Conservation (phyloP, 352 stramenopile species). For the Globisporangium paddicum region DNA sequence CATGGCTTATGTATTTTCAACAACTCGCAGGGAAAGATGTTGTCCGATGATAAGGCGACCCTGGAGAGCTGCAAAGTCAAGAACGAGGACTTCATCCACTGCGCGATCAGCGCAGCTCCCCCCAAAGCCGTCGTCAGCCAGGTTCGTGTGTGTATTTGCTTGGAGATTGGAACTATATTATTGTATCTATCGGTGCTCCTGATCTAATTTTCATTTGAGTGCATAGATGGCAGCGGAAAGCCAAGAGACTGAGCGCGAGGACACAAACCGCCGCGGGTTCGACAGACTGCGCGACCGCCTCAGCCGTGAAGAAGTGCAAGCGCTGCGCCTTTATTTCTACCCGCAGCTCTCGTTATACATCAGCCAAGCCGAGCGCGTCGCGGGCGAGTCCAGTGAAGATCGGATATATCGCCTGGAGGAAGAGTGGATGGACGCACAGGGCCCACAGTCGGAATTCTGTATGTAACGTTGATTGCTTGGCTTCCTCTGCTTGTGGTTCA, state of each 20-base stretch:
- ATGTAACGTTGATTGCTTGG: constrained; percentile 6
- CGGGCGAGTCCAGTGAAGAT: constrained; percentile 77
- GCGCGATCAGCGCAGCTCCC: constrained; percentile 73
- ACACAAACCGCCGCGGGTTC: constrained; percentile 62
- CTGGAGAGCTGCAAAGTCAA: constrained; percentile 75
- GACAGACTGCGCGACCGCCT: constrained; percentile 75
- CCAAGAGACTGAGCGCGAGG: constrained; percentile 35
- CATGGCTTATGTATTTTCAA: neutral
- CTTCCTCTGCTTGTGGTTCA: neutral
- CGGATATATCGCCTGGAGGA: constrained; percentile 87
- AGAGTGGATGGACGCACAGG: constrained; percentile 85
- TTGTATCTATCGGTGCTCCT: neutral
- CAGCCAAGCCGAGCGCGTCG: constrained; percentile 69
- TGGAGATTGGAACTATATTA: no score
- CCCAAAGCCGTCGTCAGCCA: constrained; percentile 77
- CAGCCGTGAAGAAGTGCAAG: constrained; percentile 84
- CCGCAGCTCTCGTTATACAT: constrained; percentile 83
- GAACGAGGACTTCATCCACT: constrained; percentile 83
- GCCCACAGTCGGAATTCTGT: constrained; percentile 87
- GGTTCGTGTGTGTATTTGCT: constrained; percentile 25
- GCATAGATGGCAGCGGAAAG: constrained; percentile 22
- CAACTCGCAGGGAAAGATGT: constrained; percentile 63
- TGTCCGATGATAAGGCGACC: constrained; percentile 77
- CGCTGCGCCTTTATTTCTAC: constrained; percentile 83
- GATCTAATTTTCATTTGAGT: no score